phyloP scores from a whole-genome alignment of 331 rosid species.

The Malus hybrid region DNA sequence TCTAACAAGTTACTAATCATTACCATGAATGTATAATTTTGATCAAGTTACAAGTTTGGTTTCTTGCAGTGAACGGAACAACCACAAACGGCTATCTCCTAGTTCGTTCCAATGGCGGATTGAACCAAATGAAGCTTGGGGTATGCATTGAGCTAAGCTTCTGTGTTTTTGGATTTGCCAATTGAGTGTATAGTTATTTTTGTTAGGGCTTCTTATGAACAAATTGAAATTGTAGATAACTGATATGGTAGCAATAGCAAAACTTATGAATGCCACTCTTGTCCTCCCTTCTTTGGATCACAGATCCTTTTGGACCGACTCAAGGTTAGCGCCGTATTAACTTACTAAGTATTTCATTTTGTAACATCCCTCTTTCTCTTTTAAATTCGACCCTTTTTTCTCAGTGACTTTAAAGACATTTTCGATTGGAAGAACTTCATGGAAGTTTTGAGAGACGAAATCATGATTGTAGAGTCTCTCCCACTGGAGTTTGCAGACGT shows the following conservation, averaged over 20 bases:
- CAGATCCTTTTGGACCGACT: conserved; percentile 54
- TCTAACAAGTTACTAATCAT: neutral
- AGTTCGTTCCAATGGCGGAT: conserved; percentile 55
- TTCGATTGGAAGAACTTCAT: conserved; percentile 57
- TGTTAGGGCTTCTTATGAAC: neutral
- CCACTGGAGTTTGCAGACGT: conserved; percentile 27
- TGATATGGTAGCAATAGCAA: conserved; percentile 71
- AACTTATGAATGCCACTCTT: conserved; percentile 57
- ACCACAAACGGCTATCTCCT: conserved; percentile 51
- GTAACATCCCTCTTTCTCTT: too few species aligned
- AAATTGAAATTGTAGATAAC: conserved; percentile 37
- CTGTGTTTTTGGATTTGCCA: neutral
- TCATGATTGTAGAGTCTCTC: conserved; percentile 37
- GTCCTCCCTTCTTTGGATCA: conserved; percentile 65
- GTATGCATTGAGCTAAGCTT: conserved; percentile 11
- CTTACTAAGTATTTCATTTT: neutral
- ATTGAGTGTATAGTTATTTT: neutral
- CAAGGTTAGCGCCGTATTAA: conserved; percentile 24
- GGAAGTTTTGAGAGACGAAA: conserved; percentile 43
- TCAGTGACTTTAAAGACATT: conserved; percentile 51
- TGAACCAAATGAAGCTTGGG: conserved; percentile 76
- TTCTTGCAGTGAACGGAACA: conserved; percentile 16
- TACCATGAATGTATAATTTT: too few species aligned
- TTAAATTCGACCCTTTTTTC: neutral
- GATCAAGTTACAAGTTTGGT: too few species aligned